These are phyloP conservation scores for Saturnispora mendoncae DNA, from an alignment of 805 yeast genomes.

Conservation along the genomic window DNA sequence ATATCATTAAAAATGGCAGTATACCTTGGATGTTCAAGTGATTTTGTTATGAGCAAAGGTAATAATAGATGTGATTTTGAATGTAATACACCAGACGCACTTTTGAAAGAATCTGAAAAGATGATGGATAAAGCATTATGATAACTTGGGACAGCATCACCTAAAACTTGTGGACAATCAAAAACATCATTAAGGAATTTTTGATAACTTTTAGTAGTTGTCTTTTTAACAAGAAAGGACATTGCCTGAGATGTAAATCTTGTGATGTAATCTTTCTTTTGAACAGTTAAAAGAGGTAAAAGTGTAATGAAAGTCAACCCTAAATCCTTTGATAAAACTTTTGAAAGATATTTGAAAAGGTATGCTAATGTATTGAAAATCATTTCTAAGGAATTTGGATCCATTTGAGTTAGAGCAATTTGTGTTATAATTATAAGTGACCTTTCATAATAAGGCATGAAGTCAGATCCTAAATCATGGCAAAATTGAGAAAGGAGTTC, in stretches of 20 bases:
- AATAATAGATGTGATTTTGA: constrained; percentile 55
- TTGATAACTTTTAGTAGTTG: constrained; percentile 39
- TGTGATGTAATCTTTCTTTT: constrained; percentile 52
- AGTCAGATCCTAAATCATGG: constrained; percentile 89
- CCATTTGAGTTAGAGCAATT: constrained; percentile 40
- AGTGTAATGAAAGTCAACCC: constrained; percentile 59
- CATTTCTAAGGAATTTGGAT: constrained; percentile 67
- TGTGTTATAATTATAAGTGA: constrained; percentile 44
- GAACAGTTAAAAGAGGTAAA: constrained; percentile 53
- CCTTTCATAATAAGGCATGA: constrained; percentile 51
- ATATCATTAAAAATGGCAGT: constrained; percentile 51
- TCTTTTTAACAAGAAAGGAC: constrained; percentile 71
- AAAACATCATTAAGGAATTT: constrained; percentile 36
- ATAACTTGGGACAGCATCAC: constrained; percentile 35
- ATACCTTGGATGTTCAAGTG: constrained; percentile 19
- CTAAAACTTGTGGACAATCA: constrained; percentile 24
- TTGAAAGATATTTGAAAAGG: constrained; percentile 77
- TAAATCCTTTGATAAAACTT: constrained; percentile 52
- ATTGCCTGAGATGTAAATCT: constrained; percentile 87
- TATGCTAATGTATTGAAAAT: constrained; percentile 79
- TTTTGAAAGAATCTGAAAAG: constrained; percentile 64
- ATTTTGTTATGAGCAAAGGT: constrained; percentile 24
- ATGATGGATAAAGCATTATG: constrained; percentile 50
- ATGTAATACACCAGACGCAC: constrained; percentile 65
- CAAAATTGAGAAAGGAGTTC: constrained; percentile 79